phyloP scores from a whole-genome alignment of 192 early-diverging fungal species.

The Coemansia sp. region DNA sequence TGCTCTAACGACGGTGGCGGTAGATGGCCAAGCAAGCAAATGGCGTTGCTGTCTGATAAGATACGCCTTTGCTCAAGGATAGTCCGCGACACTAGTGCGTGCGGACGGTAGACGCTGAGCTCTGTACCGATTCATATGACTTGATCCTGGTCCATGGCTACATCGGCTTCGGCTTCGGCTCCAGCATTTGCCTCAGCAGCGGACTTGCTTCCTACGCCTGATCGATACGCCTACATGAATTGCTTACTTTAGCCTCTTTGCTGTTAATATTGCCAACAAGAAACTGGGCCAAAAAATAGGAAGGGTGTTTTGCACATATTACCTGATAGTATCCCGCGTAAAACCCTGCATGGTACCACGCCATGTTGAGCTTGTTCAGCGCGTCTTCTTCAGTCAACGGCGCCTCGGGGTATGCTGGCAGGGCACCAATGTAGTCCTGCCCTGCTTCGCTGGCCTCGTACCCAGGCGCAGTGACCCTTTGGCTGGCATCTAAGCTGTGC shows the following conservation, averaged over 20 bases:
- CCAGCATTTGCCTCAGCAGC: not conserved
- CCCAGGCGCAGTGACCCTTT: not conserved
- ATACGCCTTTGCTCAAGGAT: not conserved
- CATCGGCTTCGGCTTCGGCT: constrained; percentile 5
- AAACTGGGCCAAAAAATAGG: not conserved
- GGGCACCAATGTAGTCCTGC: not conserved
- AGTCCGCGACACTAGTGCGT: not conserved
- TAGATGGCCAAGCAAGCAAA: constrained; percentile 4
- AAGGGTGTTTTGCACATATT: constrained; percentile 10
- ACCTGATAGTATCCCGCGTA: constrained; percentile 72
- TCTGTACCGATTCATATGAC: not conserved
- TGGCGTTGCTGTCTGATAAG: not conserved
- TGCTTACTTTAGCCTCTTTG: not conserved
- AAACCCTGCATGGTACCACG: constrained; percentile 74
- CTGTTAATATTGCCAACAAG: not conserved
- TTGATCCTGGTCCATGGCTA: constrained; percentile 1
- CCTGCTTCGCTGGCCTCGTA: not conserved
- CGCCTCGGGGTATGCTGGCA: not conserved
- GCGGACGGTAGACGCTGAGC: no score
- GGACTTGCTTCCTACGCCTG: constrained; percentile 6
- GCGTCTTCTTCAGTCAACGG: constrained; percentile 57
- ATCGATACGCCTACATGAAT: constrained; percentile 17
- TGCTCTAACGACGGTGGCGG: not conserved
- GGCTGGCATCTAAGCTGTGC: not conserved
- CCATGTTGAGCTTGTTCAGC: constrained; percentile 63